These are phyloP conservation scores for Gossypium raimondii DNA, from an alignment of 345 rosid genomes.

Conservation along the genomic window DNA sequence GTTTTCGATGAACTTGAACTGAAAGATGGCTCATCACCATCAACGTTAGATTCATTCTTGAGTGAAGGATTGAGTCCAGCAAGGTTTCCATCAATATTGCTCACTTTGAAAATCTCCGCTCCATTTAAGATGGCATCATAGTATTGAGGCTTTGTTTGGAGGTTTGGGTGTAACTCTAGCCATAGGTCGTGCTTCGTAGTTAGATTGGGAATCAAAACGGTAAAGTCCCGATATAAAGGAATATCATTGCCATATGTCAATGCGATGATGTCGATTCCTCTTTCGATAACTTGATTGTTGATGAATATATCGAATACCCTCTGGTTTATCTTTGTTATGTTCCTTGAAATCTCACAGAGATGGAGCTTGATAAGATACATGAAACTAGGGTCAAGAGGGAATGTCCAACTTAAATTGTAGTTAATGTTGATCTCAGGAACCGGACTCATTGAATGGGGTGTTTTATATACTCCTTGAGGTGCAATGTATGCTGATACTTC, in stretches of 20 bases:
- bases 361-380: conserved; percentile 1
- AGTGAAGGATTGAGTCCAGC: conserved; percentile 1
- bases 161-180: conserved; percentile 3
- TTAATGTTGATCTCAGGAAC: background rate
- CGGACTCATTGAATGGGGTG: background rate
- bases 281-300: background rate
- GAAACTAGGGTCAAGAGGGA: conserved; percentile 4
- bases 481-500: conserved; percentile 1
- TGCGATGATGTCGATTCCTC: conserved; percentile 3
- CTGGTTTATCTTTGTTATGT: conserved; percentile 2
- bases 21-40: background rate
- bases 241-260: background rate
- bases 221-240: conserved; percentile 6
- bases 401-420: conserved; percentile 5
- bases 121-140: conserved; percentile 7
- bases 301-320: conserved; percentile 11
- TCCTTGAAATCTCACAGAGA: background rate
- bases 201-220: background rate
- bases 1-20: background rate
- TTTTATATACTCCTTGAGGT: background rate
- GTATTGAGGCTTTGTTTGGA: background rate
- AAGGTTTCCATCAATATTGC: conserved; percentile 6
- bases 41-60: background rate
- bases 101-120: conserved; percentile 11
- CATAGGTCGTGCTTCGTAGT: background rate